Conservation (phyloP, 164 flowering plant species). For the Paratinospora sagittata region DNA sequence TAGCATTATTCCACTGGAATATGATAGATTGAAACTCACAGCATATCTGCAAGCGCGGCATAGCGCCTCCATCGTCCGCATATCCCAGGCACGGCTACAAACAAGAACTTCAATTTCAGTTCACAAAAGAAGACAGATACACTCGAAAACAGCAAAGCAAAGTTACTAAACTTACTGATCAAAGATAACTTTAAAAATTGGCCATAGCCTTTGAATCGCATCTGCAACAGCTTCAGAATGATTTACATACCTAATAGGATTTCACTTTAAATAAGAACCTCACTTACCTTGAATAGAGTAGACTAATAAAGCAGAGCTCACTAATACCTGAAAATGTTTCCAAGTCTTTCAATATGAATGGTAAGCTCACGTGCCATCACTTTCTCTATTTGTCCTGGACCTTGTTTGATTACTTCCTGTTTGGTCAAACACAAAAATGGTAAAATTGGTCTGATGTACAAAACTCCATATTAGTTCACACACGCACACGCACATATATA, state of each 20-base stretch:
- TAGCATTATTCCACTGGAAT: too few relatives aligned
- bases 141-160: not conserved
- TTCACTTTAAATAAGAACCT: slow-evolving; percentile 7
- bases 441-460: not conserved
- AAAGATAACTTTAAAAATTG: slow-evolving; percentile 84
- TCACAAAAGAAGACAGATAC: not conserved
- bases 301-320: not conserved
- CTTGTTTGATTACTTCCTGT: slow-evolving; percentile 80
- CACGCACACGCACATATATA: too few relatives aligned
- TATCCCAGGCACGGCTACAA: slow-evolving; percentile 94
- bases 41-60: slow-evolving; percentile 99
- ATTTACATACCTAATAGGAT: slow-evolving; percentile 63
- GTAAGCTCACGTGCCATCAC: slow-evolving; percentile 77
- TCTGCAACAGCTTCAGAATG: slow-evolving; percentile 98
- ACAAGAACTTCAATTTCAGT: slow-evolving; percentile 12
- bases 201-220: slow-evolving; percentile 94
- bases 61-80: slow-evolving; percentile 96
- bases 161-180: slow-evolving; percentile 54
- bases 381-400: slow-evolving; percentile 59
- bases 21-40: too few relatives aligned
- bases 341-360: slow-evolving; percentile 87
- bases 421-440: slow-evolving; percentile 12
- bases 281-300: not conserved
- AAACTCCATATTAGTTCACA: too few relatives aligned
- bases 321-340: slow-evolving; percentile 83